Base-by-base conservation (phyloP, 495 filamentous ascomycete species). In the Sabuloglossum arenarium region DNA sequence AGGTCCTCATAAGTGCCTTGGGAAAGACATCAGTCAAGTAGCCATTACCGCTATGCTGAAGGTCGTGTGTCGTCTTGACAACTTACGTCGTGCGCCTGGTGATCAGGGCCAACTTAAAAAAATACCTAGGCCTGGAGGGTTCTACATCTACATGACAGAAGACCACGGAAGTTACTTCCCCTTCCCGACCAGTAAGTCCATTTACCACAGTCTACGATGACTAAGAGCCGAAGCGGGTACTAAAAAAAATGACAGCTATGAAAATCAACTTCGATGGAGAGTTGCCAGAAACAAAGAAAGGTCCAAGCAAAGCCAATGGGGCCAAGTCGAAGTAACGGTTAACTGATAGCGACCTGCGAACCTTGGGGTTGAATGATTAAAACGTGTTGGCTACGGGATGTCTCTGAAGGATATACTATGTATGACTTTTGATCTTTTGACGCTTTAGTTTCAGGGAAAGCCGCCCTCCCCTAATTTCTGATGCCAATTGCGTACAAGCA, bases 101-200 rank as follows among this genome's bases (percentile, higher is more conserved):
- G 70, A 73, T 0, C 77, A 82, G 68, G 86, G 87, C 0, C 66
- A 80, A 61, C 65, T 93, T 51, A 88, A 89, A 74, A 84, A 79
- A 70, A 71, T 89, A 11, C 67, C 70, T 0, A 72, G 71, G 39
- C 70, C 73, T 2, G 79, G 74, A 16, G 82, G 76, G 0, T 78
- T 75, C 63, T 77, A 76, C 27, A 65, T 79, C 27, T 93, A 88
- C 60, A 74, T 94, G 70, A 76, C 78, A 54, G 79, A 85, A 66
- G 84, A 93, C 61, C 77, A 80, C 68, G 80, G 81, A 27, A 73
- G 74, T 30, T 79, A 79, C 67, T 84, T 75, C 64, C 75, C 83
- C 6, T 90, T 87, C 72, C 86, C 87, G 0, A 79, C 75, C 28
- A 81, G 76, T 68, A 78, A 72, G 73, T 65, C 16, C 24, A 19